Evolutionary conservation across 306 rosid genomes (phyloP).

Genomic region (Adenanthera pavonina): DNA sequence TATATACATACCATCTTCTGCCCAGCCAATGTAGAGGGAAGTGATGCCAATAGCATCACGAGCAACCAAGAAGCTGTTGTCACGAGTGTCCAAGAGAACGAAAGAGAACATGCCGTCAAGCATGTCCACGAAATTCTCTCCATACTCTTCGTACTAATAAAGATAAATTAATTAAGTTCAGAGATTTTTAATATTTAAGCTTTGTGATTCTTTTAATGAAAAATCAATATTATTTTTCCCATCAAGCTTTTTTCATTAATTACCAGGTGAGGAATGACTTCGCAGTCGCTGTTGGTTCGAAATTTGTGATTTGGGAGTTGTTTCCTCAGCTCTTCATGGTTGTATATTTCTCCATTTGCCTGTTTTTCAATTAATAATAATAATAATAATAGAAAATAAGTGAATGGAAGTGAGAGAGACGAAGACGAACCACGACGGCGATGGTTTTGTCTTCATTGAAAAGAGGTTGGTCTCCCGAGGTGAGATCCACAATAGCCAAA

Average conservation of each 20-base stretch:
- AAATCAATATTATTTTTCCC: too few species aligned
- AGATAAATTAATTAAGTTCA: not conserved
- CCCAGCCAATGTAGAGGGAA: conserved; percentile 76
- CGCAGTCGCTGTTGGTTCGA: conserved; percentile 57
- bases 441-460: conserved; percentile 51
- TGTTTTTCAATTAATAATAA: not conserved
- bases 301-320: conserved; percentile 55
- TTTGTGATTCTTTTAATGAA: too few species aligned
- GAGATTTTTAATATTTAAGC: not conserved
- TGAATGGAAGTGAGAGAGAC: too few species aligned
- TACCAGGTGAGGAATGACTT: not conserved
- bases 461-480: not conserved
- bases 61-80: conserved; percentile 67
- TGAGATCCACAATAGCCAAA: conserved; percentile 50
- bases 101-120: conserved; percentile 66
- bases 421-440: conserved; percentile 53
- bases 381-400: too few species aligned
- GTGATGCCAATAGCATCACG: conserved; percentile 72
- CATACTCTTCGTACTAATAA: conserved; percentile 62
- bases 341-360: conserved; percentile 38
- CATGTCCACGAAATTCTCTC: conserved; percentile 62
- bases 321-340: conserved; percentile 69
- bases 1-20: conserved; percentile 17
- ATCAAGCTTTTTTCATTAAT: too few species aligned
- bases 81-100: conserved; percentile 31